Evolutionary conservation across 805 yeast species (phyloP).

Genomic region (Pichia occidentalis): DNA sequence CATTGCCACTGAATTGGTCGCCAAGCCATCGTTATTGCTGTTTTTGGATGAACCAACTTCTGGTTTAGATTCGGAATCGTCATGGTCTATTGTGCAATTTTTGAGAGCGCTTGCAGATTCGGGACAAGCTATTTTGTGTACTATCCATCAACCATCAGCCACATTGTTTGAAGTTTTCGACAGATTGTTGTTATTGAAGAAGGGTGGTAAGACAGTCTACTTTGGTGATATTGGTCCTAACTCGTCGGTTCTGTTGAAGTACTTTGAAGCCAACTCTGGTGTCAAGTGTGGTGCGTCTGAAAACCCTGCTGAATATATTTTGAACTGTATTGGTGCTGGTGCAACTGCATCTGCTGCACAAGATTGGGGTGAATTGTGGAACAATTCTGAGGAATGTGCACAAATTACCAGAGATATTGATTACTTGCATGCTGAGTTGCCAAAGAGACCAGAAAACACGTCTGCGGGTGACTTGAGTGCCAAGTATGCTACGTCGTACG

Average conservation of each 20-base stretch:
- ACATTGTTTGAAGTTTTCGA: slow-evolving; percentile 39
- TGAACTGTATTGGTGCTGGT: slow-evolving; percentile 76
- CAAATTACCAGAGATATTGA: slow-evolving; percentile 27
- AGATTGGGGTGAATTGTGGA: slow-evolving; percentile 66
- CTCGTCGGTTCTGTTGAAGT: slow-evolving; percentile 36
- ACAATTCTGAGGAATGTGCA: slow-evolving; percentile 25
- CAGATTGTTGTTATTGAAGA: slow-evolving; percentile 33
- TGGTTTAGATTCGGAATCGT: slow-evolving; percentile 50
- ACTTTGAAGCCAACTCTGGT: slow-evolving; percentile 54
- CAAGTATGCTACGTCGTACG: slow-evolving; percentile 42
- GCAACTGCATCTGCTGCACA: slow-evolving; percentile 57
- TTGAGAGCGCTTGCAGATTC: slow-evolving; percentile 42
- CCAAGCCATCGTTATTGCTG: slow-evolving; percentile 44
- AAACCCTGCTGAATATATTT: slow-evolving; percentile 72
- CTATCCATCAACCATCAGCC: slow-evolving; percentile 49
- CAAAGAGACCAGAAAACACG: slow-evolving; percentile 22
- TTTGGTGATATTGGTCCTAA: slow-evolving; percentile 48
- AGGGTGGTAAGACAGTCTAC: slow-evolving; percentile 49
- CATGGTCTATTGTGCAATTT: slow-evolving; percentile 52
- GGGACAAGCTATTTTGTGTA: slow-evolving; percentile 53
- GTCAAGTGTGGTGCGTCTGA: slow-evolving; percentile 53
- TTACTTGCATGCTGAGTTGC: slow-evolving; percentile 20
- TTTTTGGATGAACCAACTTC: slow-evolving; percentile 58
- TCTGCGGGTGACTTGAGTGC: slow-evolving; percentile 16
- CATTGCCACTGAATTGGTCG: slow-evolving; percentile 49